Percentiles rank a stretch among this genome's conserved stretches.
Evolutionary conservation across 2,329 filamentous ascomycete genomes (phyloP).

Genomic region (Thielaviopsis populi): DNA sequence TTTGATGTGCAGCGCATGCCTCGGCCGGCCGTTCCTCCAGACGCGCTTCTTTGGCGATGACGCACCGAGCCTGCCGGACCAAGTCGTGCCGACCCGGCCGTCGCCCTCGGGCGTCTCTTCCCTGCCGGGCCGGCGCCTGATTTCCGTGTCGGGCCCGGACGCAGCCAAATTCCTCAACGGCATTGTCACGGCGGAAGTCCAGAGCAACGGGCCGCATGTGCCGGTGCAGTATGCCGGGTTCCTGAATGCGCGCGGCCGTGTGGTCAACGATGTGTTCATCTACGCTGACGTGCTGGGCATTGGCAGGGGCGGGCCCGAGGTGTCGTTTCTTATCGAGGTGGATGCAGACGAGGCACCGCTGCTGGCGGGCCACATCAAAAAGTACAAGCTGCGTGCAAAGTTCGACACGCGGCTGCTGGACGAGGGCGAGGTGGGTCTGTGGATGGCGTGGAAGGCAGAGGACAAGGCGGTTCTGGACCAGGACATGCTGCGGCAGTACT

Average conservation of each 20-base stretch:
- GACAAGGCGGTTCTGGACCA: neutral
- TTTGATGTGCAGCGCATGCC: neutral
- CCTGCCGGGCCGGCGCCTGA: conserved; percentile 61
- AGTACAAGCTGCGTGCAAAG: conserved; percentile 75
- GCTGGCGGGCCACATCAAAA: conserved; percentile 58
- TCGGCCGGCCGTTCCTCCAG: conserved; percentile 20
- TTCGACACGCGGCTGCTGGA: conserved; percentile 53
- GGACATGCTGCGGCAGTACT: neutral
- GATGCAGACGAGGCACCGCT: conserved; percentile 50
- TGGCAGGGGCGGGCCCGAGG: conserved; percentile 17
- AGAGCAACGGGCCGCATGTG: conserved; percentile 24
- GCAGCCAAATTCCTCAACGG: conserved; percentile 77
- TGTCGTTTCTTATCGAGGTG: conserved; percentile 58
- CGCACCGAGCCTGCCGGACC: neutral
- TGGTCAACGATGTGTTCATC: conserved; percentile 81
- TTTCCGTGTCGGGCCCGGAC: conserved; percentile 66
- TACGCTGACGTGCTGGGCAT: conserved; percentile 39
- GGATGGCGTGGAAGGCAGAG: conserved; percentile 56
- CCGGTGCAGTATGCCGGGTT: conserved; percentile 67
- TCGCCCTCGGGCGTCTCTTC: conserved; percentile 34
- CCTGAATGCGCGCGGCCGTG: conserved; percentile 67
- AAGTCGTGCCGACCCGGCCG: conserved; percentile 21
- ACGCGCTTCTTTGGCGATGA: conserved; percentile 19
- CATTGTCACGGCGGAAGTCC: conserved; percentile 58
- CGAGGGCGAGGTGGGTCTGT: conserved; percentile 50